Conservation (phyloP, 2,329 filamentous ascomycete species). For the Ascocoryne sarcoides region DNA sequence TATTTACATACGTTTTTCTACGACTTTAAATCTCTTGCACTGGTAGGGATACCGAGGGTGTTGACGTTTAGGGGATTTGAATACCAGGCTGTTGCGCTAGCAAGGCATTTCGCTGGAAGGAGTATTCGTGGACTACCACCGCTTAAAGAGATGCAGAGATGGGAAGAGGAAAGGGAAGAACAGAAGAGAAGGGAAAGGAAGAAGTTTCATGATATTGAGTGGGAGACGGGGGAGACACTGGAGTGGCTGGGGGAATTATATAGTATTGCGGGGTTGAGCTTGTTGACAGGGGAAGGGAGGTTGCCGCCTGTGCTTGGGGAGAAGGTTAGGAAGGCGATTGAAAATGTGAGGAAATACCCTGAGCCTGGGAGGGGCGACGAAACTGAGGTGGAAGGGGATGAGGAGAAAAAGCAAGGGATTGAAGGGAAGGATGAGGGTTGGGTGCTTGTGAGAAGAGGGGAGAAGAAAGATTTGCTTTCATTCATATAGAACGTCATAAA, state of each 20-base stretch:
- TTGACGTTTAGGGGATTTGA: slow-evolving; percentile 47
- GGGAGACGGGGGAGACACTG: slow-evolving; percentile 43
- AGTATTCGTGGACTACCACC: slow-evolving; percentile 33
- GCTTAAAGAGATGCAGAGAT: slow-evolving; percentile 31
- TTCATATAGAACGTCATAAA: slow-evolving; percentile 15
- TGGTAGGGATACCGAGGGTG: slow-evolving; percentile 43
- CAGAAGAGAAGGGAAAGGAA: slow-evolving; percentile 25
- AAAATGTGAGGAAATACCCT: slow-evolving; percentile 40
- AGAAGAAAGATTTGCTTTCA: slow-evolving; percentile 12
- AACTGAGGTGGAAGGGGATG: background rate
- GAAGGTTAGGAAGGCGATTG: slow-evolving; percentile 39
- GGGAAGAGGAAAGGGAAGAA: slow-evolving; percentile 36
- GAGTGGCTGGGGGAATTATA: slow-evolving; percentile 39
- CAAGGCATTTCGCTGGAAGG: slow-evolving; percentile 38
- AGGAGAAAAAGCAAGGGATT: background rate
- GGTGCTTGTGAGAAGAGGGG: slow-evolving; percentile 11
- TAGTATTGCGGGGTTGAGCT: slow-evolving; percentile 39
- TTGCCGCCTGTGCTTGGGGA: slow-evolving; percentile 37
- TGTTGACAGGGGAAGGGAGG: slow-evolving; percentile 38
- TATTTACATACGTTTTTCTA: slow-evolving; percentile 47
- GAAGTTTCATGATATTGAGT: slow-evolving; percentile 45
- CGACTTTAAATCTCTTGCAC: slow-evolving; percentile 38
- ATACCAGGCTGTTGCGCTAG: slow-evolving; percentile 46
- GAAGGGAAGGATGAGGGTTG: slow-evolving; percentile 1
- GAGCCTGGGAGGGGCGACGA: slow-evolving; percentile 23